Percentiles rank a stretch among this genome's conserved stretches.
These are phyloP conservation scores for Kluyveromyces dobzhanskii DNA, from an alignment of 805 yeast species.

Conservation along the genomic window DNA sequence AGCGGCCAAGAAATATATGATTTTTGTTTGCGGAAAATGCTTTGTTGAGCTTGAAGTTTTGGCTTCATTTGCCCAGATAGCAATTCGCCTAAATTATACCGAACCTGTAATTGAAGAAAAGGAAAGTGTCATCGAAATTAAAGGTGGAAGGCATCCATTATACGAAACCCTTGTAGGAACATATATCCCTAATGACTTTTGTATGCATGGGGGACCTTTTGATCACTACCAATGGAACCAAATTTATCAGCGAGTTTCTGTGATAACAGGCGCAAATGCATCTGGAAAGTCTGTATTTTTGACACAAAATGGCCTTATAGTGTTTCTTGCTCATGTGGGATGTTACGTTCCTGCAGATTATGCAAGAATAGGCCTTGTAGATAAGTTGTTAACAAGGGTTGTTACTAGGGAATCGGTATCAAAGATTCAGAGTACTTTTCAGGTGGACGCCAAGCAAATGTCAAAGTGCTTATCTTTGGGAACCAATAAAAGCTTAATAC, in stretches of 20 bases:
- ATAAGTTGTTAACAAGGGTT: conserved; percentile 40
- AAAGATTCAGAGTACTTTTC: conserved; percentile 40
- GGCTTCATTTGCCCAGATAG: conserved; percentile 28
- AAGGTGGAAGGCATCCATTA: conserved; percentile 40
- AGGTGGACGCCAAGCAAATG: conserved; percentile 40
- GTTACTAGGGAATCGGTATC: conserved; percentile 33
- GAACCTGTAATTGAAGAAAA: conserved; percentile 28
- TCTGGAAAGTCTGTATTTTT: conserved; percentile 48
- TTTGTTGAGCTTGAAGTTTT: conserved; percentile 34
- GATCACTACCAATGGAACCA: conserved; percentile 6
- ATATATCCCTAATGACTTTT: conserved; percentile 38
- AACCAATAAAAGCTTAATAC: conserved; percentile 35
- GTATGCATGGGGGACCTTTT: conserved; percentile 18
- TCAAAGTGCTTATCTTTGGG: conserved; percentile 33
- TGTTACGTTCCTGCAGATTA: conserved; percentile 43
- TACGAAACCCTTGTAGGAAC: conserved; percentile 33
- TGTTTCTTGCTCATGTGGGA: conserved; percentile 45
- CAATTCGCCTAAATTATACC: conserved; percentile 21
- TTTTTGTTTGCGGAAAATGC: conserved; percentile 15
- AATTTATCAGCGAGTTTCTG: conserved; percentile 22
- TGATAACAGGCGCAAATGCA: conserved; percentile 43
- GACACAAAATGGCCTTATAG: conserved; percentile 40
- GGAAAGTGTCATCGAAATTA: conserved; percentile 24
- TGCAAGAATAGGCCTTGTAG: conserved; percentile 41
- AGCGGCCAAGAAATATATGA: conserved; percentile 4